Base-by-base conservation (phyloP, 495 filamentous ascomycete species). In the Platismatia glauca region DNA sequence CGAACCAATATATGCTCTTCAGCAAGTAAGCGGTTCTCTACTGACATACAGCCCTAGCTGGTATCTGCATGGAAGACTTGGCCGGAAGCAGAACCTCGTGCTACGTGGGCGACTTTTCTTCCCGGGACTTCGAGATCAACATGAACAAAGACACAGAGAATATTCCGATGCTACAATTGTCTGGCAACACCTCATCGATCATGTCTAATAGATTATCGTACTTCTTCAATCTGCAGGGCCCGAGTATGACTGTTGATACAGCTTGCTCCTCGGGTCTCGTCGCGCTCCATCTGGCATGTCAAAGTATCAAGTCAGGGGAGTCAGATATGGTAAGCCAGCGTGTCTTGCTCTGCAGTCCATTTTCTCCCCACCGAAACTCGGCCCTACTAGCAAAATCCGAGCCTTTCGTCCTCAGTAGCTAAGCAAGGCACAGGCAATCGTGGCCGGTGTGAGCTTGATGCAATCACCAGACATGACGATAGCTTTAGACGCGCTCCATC, bases 21-120 rank as follows among this genome's bases (percentile, higher is more conserved):
- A 33, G 43, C 34, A 35, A 29, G 7, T 12, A 34, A 35, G 18
- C 16, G 8, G 1, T 1, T 18, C 35, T 44, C 29, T 13, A 18
- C 41, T 60, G 37, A 50, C 9, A 43, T 11, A 37, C 20, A 11
- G 11, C 22, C n/a, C 11, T 6, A 60, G 58, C 67, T 27, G 72
- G 73, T 24, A 59, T 63, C 22, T 33, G 70, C 12, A 58, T 66
- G 29, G 65, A 72, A 33, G 66, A 62, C 5, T 6, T 73, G 27
- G 44, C 66, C 22, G 78, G 78, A 22, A 69, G 71, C 7, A 66
- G 73, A 16, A 79, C 75, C 3, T 72, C 66, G 0, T 71, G 73
- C 24, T 81, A 68, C 57, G 73, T 77, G 3, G 78, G 75, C 11
- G 75, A 69, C 46, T 76, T 79, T 75, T 79, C 66, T 33, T 72